Percentiles rank a stretch among this genome's conserved stretches.
Conservation (phyloP, 495 filamentous ascomycete genomes). For the Penicillium roqueforti region DNA sequence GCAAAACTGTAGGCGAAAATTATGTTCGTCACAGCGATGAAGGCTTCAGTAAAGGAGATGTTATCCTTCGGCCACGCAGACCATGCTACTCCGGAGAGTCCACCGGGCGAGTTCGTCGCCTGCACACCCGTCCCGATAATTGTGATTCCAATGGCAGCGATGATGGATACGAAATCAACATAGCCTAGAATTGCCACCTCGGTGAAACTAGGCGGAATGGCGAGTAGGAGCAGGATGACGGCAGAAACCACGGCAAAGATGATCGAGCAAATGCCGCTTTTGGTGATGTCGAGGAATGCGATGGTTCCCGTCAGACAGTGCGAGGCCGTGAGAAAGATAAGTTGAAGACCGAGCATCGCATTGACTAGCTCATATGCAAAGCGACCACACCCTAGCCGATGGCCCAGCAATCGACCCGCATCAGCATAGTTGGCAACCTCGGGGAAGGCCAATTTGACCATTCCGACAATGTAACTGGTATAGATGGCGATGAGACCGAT, state of each 20-base stretch:
- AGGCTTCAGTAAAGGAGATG: slow-evolving; percentile 32
- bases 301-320: slow-evolving; percentile 70
- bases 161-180: slow-evolving; percentile 59
- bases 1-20: slow-evolving; percentile 62
- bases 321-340: slow-evolving; percentile 66
- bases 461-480: slow-evolving; percentile 66
- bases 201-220: slow-evolving; percentile 53
- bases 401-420: slow-evolving; percentile 55
- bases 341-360: slow-evolving; percentile 54
- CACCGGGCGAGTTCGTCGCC: slow-evolving; percentile 30
- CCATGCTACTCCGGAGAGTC: slow-evolving; percentile 34
- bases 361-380: slow-evolving; percentile 61
- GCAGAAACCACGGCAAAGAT: slow-evolving; percentile 60
- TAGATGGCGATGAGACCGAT: slow-evolving; percentile 66
- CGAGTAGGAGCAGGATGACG: slow-evolving; percentile 55
- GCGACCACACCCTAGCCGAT: slow-evolving; percentile 41
- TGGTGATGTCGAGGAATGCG: slow-evolving; percentile 58
- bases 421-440: slow-evolving; percentile 64
- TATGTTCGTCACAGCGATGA: slow-evolving; percentile 67
- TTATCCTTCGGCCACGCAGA: slow-evolving; percentile 34
- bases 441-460: slow-evolving; percentile 64
- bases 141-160: slow-evolving; percentile 61
- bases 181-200: slow-evolving; percentile 58
- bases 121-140: slow-evolving; percentile 60
- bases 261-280: slow-evolving; percentile 58